Conservation (phyloP, 225 moss, liverwort and hornwort genomes). For the Marchantia polymorpha region DNA sequence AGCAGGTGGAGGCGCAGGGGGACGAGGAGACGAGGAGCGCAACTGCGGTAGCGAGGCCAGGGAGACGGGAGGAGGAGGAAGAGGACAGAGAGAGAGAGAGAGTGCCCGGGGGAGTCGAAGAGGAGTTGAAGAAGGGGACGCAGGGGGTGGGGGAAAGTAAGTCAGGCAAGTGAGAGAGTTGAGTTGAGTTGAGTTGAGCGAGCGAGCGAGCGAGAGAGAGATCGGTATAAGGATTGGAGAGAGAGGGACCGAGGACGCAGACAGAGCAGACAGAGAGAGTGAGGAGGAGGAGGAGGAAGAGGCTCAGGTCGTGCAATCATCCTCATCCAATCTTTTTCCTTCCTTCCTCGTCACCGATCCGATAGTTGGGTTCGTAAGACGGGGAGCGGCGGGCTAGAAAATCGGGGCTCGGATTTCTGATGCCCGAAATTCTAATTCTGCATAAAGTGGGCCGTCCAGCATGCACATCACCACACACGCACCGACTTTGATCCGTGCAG, state of each 20-base stretch:
- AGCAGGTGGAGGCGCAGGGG: neutral
- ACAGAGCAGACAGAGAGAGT: neutral
- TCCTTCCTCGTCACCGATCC: constrained; percentile 13
- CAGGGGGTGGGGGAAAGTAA: too few species aligned
- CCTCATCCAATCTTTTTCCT: neutral
- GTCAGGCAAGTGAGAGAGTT: neutral
- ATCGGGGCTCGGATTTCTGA: constrained; percentile 25
- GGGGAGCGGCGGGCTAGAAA: constrained; percentile 15
- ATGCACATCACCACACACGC: constrained; percentile 37
- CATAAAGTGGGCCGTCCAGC: constrained; percentile 12
- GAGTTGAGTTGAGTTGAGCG: neutral
- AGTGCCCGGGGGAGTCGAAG: neutral
- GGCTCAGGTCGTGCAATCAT: constrained; percentile 1
- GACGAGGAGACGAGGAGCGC: neutral
- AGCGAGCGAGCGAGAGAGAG: neutral
- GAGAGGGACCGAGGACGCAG: neutral
- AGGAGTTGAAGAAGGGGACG: too few species aligned
- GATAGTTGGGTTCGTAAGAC: constrained; percentile 5
- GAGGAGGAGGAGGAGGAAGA: neutral
- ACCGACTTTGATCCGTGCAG: constrained; percentile 41
- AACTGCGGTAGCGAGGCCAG: neutral
- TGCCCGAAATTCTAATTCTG: constrained; percentile 23
- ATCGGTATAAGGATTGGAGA: constrained; percentile 2
- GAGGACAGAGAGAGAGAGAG: neutral
- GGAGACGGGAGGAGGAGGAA: neutral